Conservation (phyloP, 169 alveolate species). For the Eimeria maxima region DNA sequence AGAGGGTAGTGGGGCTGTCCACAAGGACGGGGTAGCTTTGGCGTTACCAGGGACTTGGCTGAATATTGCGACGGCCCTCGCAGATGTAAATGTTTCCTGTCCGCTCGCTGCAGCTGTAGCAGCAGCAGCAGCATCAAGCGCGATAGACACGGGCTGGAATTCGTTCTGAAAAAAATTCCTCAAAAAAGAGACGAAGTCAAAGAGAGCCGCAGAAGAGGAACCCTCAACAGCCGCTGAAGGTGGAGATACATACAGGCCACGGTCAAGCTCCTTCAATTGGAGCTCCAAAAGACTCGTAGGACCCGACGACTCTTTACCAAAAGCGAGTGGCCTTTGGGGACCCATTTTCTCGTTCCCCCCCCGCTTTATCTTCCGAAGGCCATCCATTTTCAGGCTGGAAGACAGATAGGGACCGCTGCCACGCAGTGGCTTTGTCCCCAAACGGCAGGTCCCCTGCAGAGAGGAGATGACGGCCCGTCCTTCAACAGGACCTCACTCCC, state of each 20-base stretch:
- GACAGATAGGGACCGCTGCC: background rate
- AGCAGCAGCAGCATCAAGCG: constrained; percentile 1
- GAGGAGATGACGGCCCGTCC: background rate
- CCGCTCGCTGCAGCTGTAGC: background rate
- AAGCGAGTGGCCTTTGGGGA: background rate
- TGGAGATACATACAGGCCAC: background rate
- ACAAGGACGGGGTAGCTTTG: background rate
- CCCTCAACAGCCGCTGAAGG: background rate
- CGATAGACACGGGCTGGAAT: background rate
- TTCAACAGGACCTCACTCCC: background rate
- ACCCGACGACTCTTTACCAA: background rate
- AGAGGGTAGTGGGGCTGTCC: constrained; percentile 32
- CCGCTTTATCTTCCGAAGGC: background rate
- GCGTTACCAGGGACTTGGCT: constrained; percentile 53
- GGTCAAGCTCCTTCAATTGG: constrained; percentile 19
- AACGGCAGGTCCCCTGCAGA: background rate
- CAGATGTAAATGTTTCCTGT: background rate
- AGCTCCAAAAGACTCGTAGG: constrained; percentile 57
- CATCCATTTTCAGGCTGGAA: background rate
- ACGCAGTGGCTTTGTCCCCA: background rate
- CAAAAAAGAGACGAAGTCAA: constrained; percentile 23
- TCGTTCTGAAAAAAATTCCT: background rate
- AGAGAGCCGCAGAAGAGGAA: constrained; percentile 6
- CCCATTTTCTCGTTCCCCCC: background rate
- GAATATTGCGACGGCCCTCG: constrained; percentile 1